Conservation (phyloP, 352 stramenopile genomes). For the Phytophthora agathidicida region DNA sequence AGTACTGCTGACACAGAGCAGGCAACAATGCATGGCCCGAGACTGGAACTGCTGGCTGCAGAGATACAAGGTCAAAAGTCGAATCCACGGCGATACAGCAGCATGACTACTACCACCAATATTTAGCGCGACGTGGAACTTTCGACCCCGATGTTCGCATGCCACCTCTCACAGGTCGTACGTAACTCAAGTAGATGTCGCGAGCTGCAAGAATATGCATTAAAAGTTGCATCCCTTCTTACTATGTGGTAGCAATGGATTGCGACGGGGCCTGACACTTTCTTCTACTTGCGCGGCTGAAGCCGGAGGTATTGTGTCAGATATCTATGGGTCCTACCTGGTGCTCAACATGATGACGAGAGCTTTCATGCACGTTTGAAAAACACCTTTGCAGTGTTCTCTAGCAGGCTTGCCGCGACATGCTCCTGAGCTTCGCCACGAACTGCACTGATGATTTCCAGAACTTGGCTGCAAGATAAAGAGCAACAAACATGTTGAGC, state of each 20-base stretch:
- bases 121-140: not conserved
- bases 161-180: not conserved
- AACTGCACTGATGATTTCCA: constrained; percentile 82
- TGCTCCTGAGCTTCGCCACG: constrained; percentile 56
- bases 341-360: too few species aligned
- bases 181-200: not conserved
- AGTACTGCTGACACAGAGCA: too few species aligned
- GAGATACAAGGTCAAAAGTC: not conserved
- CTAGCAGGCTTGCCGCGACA: constrained; percentile 52
- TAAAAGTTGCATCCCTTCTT: too few species aligned
- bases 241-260: too few species aligned
- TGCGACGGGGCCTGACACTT: too few species aligned
- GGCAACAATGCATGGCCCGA: too few species aligned
- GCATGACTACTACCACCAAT: not conserved
- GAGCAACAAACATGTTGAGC: constrained; percentile 6
- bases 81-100: constrained; percentile 9
- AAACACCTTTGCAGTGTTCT: constrained; percentile 76
- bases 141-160: not conserved
- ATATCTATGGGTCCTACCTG: too few species aligned
- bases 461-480: constrained; percentile 61
- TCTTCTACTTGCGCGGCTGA: too few species aligned
- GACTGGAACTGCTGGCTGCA: too few species aligned
- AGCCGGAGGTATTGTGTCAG: too few species aligned
- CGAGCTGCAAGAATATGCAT: too few species aligned
- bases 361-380: constrained; percentile 37